Base-by-base conservation (phyloP, 2,329 filamentous ascomycete species). In the Pseudogymnoascus sp. region DNA sequence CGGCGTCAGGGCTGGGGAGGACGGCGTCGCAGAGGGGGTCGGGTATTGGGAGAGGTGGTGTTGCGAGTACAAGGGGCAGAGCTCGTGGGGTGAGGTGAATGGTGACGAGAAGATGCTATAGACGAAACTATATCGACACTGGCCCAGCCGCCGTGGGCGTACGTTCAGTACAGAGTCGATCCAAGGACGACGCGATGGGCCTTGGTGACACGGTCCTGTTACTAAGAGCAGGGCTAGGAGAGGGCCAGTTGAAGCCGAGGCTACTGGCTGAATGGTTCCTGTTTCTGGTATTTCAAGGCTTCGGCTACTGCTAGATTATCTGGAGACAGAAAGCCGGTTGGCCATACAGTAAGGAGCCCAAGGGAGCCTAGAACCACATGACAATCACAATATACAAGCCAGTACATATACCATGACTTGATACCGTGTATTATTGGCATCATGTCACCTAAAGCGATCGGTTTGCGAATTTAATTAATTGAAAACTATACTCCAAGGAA, bases 31-130 rank as follows among this genome's bases (percentile, higher is more conserved):
- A 62, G 70, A 75, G 78, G 62, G 70, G 70, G 61, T 50, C 44
- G 12, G 70, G 73, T 0, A 77, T 78, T 14, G 77, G 78, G 31
- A 80, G 80, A 65, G 79, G 77, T 4, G 75, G 79, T 63, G 78
- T 78, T 2, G 71, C 78, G 42, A 75, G 77, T 67, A 79, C 75
- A 67, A 77, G 78, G 69, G 84, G 79, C 69, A 84, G 80, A 78
- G 83, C 75, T 72, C 78, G 74, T 64, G 79, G 75, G 69, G 79
- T 68, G 74, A 77, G 73, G 73, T 72, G 62, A 70, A 40, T 14
- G 37, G 59, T 2, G 5, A 23, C n/a, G 18, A 12, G 18, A 14
- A 21, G 25, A 18, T 21, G 50, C 6, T 56, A 31, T 5, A 56
- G 18, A 18, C 28, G 10, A 28, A 56, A 56, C 33, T 12, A 8